Evolutionary conservation across 495 filamentous ascomycete species (phyloP), one percentile per base, ranked within the genome.

Genomic region (Penicillium macrosclerotiorum): DNA sequence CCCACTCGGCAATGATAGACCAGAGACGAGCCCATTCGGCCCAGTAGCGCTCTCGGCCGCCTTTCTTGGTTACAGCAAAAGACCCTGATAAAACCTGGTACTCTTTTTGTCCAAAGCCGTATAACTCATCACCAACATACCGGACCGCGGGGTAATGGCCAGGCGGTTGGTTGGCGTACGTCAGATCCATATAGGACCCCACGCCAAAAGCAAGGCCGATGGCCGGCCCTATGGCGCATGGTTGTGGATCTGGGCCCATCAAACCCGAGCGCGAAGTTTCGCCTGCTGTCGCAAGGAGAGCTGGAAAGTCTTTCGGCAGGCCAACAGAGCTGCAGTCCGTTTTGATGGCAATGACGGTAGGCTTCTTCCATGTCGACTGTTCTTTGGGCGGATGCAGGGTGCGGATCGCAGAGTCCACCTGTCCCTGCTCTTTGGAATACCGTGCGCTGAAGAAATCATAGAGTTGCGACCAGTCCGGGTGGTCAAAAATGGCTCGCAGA

Each of bases 391-490:
- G 33, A 19, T 3, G 11, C 7, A 36, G 33, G 12, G 33, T 36
- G 13, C 33, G 17, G 8, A 20, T 12, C 17, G 2, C 22, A 11
- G 17, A 16, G 13, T 36, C 17, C 7, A 4, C 18, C 17, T 8
- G 17, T 22, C 22, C 4, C 17, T 36, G 5, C 6, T 20, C 37
- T 14, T 14, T 3, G 4, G 37, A 24, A 17, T 12, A 40, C n/a
- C 37, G 23, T n/a, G 13, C 27, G 37, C 22, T 40, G 37, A 40
- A 40, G 22, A 40, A 40, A 40, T 8, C 1, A 40, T 40, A 9
- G 14, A 40, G 22, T 23, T 40, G 37, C 16, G 37, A 40, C 37
- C 37, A 40, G 16, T 40, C 22, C 14, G 22, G 37, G 23, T 40
- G 37, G 27, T 40, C 22, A 23, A 40, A 40, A 5, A 40, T 40